Base-by-base conservation (phyloP, 257 asterid species). In the Solanum appendiculatum region DNA sequence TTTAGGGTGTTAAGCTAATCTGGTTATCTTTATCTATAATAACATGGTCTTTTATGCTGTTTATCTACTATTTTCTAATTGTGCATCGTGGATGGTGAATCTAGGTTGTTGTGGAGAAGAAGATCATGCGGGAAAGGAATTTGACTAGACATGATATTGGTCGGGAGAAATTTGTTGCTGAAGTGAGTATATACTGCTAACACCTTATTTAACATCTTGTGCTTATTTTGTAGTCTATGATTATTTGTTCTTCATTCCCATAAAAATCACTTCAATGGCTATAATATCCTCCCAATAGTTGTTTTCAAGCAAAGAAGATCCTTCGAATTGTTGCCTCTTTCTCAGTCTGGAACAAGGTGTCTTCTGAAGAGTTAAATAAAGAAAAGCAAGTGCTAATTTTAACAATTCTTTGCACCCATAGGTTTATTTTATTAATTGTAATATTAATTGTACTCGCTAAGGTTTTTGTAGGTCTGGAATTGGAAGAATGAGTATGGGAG, bases 401-500 rank as follows among this genome's bases (percentile, higher is more conserved):
- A 46, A 46, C 58, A 20, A 64, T 21, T 58, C 9, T 81, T 87
- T 89, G 60, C 75, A 36, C 77, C 42, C 9, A 23, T 56, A 84
- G 70, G 14, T 46, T 88, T 74, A 77, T 42, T 46, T 88, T 74
- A 69, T 42, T 60, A 69, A 56, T 56, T 29, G 11, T 3, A 56
- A 54, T 54, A 20, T 54, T 54, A 54, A 54, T 21, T 54, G 63
- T 54, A 54, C 82, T 70, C 40, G 82, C 42, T 48, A 42, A 69
- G 25, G 15, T 25, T 68, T 77, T 68, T 85, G 86, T 88, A 97
- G 99, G 98, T 94, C 60, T 95, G 99, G 99, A 93, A 94, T 84
- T 95, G 99, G 99, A 97, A 95, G 93, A 63, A 93, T 72, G 94
- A 94, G 88, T 89, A 94, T 66, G 99, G 99, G 46, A 98, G 99